These are phyloP conservation scores for Patellaria atrata DNA, from an alignment of 495 filamentous ascomycete species.

Conservation along the genomic window DNA sequence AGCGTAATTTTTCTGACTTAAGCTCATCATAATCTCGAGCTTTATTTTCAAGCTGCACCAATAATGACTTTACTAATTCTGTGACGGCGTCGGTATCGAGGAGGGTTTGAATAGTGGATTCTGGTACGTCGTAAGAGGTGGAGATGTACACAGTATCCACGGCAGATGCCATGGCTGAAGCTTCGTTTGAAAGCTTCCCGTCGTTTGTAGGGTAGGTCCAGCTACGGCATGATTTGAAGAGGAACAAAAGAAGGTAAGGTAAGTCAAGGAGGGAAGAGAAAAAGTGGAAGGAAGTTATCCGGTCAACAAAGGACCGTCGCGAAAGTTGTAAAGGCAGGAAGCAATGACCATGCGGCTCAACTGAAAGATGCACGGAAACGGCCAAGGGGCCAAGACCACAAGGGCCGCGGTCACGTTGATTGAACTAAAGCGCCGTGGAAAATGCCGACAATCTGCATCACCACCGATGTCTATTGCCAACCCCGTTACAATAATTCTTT, in stretches of 20 bases:
- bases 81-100: constrained; percentile 57
- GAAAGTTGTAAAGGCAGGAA: no score
- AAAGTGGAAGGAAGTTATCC: no score
- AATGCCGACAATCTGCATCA: no score
- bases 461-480: no score
- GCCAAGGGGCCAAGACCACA: no score
- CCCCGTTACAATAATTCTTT: no score
- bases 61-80: constrained; percentile 58
- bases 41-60: constrained; percentile 52
- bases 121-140: constrained; percentile 55
- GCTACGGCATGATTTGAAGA: constrained; percentile 12
- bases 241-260: constrained; percentile 5
- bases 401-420: no score
- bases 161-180: constrained; percentile 53
- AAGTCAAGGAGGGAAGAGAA: neutral
- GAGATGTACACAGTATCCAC: constrained; percentile 65
- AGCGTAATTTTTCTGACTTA: constrained; percentile 65
- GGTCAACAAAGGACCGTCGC: no score
- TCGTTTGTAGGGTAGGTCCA: neutral
- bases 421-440: no score
- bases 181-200: no score
- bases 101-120: constrained; percentile 48
- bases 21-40: constrained; percentile 67
- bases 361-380: no score
- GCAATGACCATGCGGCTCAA: no score